Conservation (phyloP, 495 filamentous ascomycete genomes). For the Cercophora scortea region DNA sequence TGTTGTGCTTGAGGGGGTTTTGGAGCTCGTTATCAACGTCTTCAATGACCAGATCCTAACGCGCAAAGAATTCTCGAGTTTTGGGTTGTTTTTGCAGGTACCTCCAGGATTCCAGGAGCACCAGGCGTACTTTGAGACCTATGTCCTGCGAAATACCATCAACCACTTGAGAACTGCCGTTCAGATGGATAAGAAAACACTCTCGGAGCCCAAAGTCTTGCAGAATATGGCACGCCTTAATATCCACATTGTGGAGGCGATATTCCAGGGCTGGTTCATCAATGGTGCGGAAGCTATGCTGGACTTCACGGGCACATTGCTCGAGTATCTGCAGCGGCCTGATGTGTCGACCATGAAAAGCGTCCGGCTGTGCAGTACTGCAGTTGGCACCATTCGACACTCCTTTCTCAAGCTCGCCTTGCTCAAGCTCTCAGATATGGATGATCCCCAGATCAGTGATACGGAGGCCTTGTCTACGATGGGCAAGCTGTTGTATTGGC, state of each 20-base stretch:
- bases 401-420: conserved; percentile 71
- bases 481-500: conserved; percentile 88
- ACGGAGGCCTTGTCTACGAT: conserved; percentile 59
- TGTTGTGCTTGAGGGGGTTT: conserved; percentile 62
- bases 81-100: conserved; percentile 80
- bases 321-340: conserved; percentile 84
- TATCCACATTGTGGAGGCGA: conserved; percentile 73
- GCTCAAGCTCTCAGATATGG: conserved; percentile 74
- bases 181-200: conserved; percentile 57
- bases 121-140: conserved; percentile 90
- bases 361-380: conserved; percentile 79
- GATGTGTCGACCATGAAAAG: conserved; percentile 73
- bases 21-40: conserved; percentile 67
- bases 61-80: conserved; percentile 83
- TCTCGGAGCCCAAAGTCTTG: conserved; percentile 76
- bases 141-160: conserved; percentile 68
- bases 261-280: conserved; percentile 94
- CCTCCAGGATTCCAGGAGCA: conserved; percentile 90
- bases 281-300: conserved; percentile 71
- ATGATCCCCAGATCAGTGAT: conserved; percentile 50
- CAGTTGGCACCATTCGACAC: conserved; percentile 62
- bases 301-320: conserved; percentile 76
- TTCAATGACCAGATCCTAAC: conserved; percentile 76
- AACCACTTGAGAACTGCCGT: conserved; percentile 61
- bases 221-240: conserved; percentile 78